A percentile compares a stretch with the other conserved stretches of the same genome.
Conservation (phyloP, 352 stramenopile species). For the Globisporangium irregulare region DNA sequence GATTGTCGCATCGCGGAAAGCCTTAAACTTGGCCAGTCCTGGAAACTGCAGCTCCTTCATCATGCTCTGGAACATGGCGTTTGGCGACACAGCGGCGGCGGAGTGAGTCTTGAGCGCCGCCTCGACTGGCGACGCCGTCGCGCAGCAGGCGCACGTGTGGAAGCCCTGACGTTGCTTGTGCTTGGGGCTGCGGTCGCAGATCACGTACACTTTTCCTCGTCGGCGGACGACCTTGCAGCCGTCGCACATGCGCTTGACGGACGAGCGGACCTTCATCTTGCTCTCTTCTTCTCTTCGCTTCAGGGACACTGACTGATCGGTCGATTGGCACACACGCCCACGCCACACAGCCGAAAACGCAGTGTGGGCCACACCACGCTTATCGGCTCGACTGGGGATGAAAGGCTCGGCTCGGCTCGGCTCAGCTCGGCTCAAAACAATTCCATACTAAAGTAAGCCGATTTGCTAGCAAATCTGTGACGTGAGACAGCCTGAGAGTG, state of each 20-base stretch:
- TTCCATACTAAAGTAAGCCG: too few species aligned
- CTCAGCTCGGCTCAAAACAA: too few species aligned
- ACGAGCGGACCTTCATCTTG: conserved; percentile 90
- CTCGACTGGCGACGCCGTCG: conserved; percentile 23
- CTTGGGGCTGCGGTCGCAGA: conserved; percentile 89
- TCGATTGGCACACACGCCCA: not conserved
- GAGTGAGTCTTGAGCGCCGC: conserved; percentile 16
- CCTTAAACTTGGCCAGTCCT: conserved; percentile 67
- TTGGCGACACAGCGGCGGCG: conserved; percentile 69
- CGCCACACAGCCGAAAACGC: conserved; percentile 1
- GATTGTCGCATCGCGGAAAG: conserved; percentile 73
- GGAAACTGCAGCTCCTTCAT: conserved; percentile 95
- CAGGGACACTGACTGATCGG: conserved; percentile 8
- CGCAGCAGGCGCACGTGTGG: conserved; percentile 62
- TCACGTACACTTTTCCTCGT: conserved; percentile 86
- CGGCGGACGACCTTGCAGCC: conserved; percentile 89
- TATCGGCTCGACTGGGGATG: too few species aligned
- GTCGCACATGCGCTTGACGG: conserved; percentile 91
- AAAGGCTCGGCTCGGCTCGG: too few species aligned
- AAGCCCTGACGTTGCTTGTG: conserved; percentile 94
- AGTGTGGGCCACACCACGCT: not conserved
- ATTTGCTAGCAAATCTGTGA: too few species aligned
- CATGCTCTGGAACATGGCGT: conserved; percentile 90
- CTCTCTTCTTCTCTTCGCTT: conserved; percentile 15
- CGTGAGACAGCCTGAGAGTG: too few species aligned